Base-by-base conservation (phyloP, 768 basidiomycete genomes). In the Lyophyllum semitale region DNA sequence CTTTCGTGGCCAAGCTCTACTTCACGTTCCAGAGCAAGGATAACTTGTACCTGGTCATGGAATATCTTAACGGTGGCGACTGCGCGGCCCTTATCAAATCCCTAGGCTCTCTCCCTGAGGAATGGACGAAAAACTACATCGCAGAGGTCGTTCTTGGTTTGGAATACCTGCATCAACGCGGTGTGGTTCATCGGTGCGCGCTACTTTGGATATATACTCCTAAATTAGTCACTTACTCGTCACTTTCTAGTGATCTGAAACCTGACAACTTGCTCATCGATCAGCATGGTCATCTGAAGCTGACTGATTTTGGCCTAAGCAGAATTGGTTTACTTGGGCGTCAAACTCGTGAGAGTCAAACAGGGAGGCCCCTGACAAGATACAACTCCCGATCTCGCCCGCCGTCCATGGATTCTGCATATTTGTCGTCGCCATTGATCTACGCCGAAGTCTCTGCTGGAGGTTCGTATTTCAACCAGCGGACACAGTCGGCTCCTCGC, bases 1-100 rank as follows among this genome's bases (percentile, higher is more conserved):
- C 97, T 15, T 96, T 98, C 66, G 97, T 98, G 47, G 94, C 94
- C 46, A 97, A 97, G 72, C 78, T 99, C 30, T 99, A 90, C 76
- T 99, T 95, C 74, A 98, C 97, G 17, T 99, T 99, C 78, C 97
- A 98, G 74, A 96, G 92, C 84, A 98, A 96, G 78, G 97, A 99
- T 25, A 98, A 98, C 68, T 74, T 98, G 53, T 99, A 98, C 71
- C 83, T 99, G 48, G 97, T 99, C 48, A 99, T 99, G 97, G 97
- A 99, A 70, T 99, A 99, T 69, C 83, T 99, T 29, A 97, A 97
- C 61, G 96, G 96, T 32, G 97, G 97, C 6, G 97, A 99, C 66
- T 98, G 97, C 63, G 97, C 95, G 9, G 93, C 95, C 2, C 82
- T 98, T 55, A 92, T 99, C 81, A 98, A 98, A 74, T 89, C 91